Conservation (phyloP, 768 basidiomycete genomes). For the Lactifluus echinatus region DNA sequence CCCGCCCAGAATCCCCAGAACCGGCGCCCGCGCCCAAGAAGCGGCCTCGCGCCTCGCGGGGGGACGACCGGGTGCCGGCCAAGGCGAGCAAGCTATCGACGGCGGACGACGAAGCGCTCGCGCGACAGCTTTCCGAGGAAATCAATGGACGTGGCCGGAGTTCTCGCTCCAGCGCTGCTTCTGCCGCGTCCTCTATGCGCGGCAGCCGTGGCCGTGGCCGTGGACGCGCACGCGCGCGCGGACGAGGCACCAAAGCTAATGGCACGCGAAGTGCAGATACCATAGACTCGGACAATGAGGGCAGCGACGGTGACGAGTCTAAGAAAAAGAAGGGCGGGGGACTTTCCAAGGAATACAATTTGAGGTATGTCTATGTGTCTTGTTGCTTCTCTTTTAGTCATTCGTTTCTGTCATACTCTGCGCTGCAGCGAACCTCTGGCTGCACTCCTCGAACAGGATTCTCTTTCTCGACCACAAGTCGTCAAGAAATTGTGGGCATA, state of each 20-base stretch:
- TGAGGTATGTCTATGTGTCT: constrained; percentile 44
- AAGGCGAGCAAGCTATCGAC: constrained; percentile 22
- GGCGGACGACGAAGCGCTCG: constrained; percentile 27
- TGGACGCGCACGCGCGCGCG: constrained; percentile 16
- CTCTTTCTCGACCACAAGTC: constrained; percentile 78
- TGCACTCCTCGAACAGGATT: constrained; percentile 53
- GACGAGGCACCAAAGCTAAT: constrained; percentile 22
- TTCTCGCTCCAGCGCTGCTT: constrained; percentile 24
- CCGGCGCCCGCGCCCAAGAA: constrained; percentile 13
- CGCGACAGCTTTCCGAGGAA: constrained; percentile 36
- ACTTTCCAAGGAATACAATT: constrained; percentile 65
- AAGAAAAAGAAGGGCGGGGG: constrained; percentile 46
- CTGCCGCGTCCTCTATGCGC: constrained; percentile 13
- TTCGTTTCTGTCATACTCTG: not conserved
- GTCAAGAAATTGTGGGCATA: constrained; percentile 89
- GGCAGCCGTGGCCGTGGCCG: constrained; percentile 17
- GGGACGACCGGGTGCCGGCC: constrained; percentile 20
- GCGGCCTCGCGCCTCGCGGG: constrained; percentile 17
- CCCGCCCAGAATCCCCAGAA: not conserved
- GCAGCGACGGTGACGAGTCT: constrained; percentile 30
- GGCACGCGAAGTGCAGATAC: constrained; percentile 29
- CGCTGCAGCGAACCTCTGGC: constrained; percentile 59
- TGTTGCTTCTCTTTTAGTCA: constrained; percentile 11
- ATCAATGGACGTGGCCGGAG: constrained; percentile 33
- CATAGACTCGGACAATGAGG: constrained; percentile 30